Conservation (phyloP, 2,329 filamentous ascomycete genomes). For the Neofusicoccum ribis region DNA sequence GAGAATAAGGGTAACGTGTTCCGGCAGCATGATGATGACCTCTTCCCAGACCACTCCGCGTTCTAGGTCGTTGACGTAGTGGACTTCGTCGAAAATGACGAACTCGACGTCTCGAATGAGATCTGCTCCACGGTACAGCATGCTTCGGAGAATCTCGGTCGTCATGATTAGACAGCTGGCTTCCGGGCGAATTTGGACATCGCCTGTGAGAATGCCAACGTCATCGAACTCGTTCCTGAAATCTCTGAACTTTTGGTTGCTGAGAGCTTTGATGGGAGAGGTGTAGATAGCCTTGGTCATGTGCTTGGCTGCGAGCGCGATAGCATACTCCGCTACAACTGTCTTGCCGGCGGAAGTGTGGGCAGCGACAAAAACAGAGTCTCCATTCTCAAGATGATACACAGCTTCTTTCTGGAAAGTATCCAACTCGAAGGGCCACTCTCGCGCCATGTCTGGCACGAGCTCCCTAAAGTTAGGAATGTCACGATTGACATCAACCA, state of each 20-base stretch:
- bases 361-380: constrained; percentile 96
- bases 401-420: constrained; percentile 98
- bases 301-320: constrained; percentile 92
- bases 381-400: constrained; percentile 93
- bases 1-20: constrained; percentile 92
- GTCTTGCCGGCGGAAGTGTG: constrained; percentile 98
- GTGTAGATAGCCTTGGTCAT: constrained; percentile 99
- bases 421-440: constrained; percentile 96
- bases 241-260: constrained; percentile 98
- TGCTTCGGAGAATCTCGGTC: constrained; percentile 94
- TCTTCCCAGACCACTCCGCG: constrained; percentile 99
- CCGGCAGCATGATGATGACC: constrained; percentile 98
- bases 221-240: constrained; percentile 90
- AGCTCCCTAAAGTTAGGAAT: constrained; percentile 93
- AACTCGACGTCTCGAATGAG: constrained; percentile 96
- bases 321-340: constrained; percentile 96
- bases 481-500: constrained; percentile 91
- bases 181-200: constrained; percentile 96
- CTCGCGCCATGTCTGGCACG: constrained; percentile 91
- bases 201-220: constrained; percentile 93
- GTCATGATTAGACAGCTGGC: constrained; percentile 99
- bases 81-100: constrained; percentile 98
- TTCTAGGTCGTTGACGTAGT: constrained; percentile 96
- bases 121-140: constrained; percentile 95
- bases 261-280: constrained; percentile 95